phyloP scores from a whole-genome alignment of 768 basidiomycete species.

The Leccinum olivaceopallidum region DNA sequence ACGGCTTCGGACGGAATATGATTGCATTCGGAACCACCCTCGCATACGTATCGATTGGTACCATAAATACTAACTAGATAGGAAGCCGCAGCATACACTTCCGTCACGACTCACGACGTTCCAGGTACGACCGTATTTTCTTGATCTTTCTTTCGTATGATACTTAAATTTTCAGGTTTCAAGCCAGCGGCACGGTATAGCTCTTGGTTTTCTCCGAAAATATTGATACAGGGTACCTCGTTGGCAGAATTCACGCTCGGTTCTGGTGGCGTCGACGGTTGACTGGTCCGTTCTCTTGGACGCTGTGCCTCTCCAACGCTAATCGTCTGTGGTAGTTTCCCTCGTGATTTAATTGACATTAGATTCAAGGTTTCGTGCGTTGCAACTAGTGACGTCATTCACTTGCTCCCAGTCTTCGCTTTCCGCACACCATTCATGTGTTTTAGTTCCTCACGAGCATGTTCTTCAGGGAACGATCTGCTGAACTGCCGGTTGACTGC shows the following conservation, averaged over 20 bases:
- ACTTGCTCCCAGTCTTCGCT: no score
- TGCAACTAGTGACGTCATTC: not conserved
- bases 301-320: not conserved
- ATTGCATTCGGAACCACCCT: constrained; percentile 50
- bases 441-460: not conserved
- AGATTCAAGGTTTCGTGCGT: not conserved
- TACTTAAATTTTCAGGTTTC: constrained; percentile 41
- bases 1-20: constrained; percentile 57
- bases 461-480: not conserved
- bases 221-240: constrained; percentile 46
- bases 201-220: not conserved
- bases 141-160: not conserved
- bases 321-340: constrained; percentile 42
- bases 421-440: no score
- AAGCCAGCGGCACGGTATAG: constrained; percentile 44
- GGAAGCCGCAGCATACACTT: constrained; percentile 31
- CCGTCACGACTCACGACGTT: constrained; percentile 23
- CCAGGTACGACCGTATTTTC: constrained; percentile 13
- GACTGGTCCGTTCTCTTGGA: constrained; percentile 47
- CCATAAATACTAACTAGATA: constrained; percentile 27
- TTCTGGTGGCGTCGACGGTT: constrained; percentile 27
- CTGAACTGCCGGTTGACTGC: not conserved
- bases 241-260: constrained; percentile 70
- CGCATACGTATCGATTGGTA: constrained; percentile 50
- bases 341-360: constrained; percentile 38